These are phyloP conservation scores for Pistacia vera DNA, from an alignment of 345 rosid genomes.

Conservation along the genomic window DNA sequence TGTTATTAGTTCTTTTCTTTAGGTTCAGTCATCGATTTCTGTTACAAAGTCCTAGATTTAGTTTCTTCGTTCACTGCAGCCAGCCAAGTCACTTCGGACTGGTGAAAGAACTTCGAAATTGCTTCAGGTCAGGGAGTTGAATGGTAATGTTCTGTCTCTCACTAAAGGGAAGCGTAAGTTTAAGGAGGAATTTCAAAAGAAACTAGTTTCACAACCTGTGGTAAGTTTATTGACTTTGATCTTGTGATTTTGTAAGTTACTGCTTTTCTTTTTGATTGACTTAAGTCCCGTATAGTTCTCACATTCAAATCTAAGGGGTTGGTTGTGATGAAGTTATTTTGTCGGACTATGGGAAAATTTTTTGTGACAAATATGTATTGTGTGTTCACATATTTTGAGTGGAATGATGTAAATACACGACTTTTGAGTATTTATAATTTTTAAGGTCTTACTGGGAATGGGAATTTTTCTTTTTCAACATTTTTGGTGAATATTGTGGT, in stretches of 20 bases:
- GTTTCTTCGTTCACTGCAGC: conserved; percentile 23
- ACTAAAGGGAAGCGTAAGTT: conserved; percentile 49
- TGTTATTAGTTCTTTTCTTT: background rate
- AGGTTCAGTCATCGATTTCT: background rate
- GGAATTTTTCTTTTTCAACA: background rate
- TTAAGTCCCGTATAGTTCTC: background rate
- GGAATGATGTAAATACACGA: background rate
- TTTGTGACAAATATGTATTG: no score
- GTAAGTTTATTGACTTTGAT: conserved; percentile 34
- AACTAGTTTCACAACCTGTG: conserved; percentile 63
- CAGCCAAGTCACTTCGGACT: conserved; percentile 15
- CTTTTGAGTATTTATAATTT: background rate
- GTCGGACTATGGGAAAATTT: no score
- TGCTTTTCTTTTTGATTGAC: background rate
- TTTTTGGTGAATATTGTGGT: background rate
- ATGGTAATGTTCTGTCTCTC: conserved; percentile 43
- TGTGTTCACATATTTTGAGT: background rate
- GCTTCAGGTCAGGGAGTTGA: conserved; percentile 66
- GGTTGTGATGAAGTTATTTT: no score
- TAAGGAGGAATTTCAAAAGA: conserved; percentile 64
- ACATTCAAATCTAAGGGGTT: background rate
- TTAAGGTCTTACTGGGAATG: conserved; percentile 1
- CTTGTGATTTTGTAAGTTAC: background rate
- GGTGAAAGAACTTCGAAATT: conserved; percentile 44
- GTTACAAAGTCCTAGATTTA: background rate